Conservation (phyloP, 441 rosid species). For the Jatropha podagrica region DNA sequence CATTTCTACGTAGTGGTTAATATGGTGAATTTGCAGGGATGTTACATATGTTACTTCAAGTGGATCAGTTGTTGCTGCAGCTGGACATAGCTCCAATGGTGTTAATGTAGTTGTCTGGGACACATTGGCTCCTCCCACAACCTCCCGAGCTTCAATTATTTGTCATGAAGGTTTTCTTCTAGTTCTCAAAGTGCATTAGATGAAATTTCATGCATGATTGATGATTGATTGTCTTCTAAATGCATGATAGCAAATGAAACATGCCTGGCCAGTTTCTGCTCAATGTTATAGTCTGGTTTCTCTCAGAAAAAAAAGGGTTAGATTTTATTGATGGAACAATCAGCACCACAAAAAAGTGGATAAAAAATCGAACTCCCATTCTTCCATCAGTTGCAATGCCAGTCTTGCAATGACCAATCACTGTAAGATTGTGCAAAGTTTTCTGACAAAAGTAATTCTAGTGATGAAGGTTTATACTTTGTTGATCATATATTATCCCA, state of each 20-base stretch:
- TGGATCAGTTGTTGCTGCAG: slow-evolving; percentile 90
- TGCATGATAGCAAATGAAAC: not conserved
- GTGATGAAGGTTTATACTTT: not conserved
- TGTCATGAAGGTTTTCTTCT: slow-evolving; percentile 80
- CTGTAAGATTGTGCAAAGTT: not conserved
- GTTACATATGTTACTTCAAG: slow-evolving; percentile 79
- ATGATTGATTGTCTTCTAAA: not conserved
- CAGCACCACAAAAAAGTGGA: not conserved
- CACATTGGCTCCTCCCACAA: slow-evolving; percentile 90
- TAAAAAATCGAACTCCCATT: not conserved
- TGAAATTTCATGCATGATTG: slow-evolving; percentile 6
- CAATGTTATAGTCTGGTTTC: not conserved
- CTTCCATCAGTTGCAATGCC: not conserved
- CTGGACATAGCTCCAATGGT: slow-evolving; percentile 83
- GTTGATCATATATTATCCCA: not conserved
- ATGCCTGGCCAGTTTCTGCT: too few relatives aligned
- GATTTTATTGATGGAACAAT: not conserved
- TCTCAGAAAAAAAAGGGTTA: too few relatives aligned
- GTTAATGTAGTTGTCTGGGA: slow-evolving; percentile 95
- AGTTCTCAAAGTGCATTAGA: not conserved
- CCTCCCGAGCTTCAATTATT: slow-evolving; percentile 77
- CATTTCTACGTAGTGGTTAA: slow-evolving; percentile 12
- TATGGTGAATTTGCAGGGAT: slow-evolving; percentile 61
- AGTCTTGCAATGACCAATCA: not conserved
- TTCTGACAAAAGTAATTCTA: not conserved